phyloP scores from a whole-genome alignment of 139 green algal genomes.

The Auxenochlorella protothecoides region DNA sequence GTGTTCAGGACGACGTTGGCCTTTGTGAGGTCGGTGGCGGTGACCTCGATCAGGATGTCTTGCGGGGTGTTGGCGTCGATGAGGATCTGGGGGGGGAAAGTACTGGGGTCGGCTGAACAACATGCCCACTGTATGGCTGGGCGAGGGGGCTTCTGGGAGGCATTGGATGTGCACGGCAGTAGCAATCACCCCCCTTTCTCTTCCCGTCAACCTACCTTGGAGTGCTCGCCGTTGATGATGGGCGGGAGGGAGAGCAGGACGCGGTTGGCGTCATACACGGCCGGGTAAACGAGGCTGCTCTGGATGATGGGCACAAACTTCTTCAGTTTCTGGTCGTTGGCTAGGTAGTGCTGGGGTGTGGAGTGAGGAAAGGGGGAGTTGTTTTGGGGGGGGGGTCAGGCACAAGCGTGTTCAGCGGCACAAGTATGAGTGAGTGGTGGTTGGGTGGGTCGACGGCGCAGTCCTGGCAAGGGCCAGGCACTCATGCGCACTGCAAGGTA shows the following conservation, averaged over 20 bases:
- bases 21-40: conserved; percentile 94
- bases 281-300: conserved; percentile 83
- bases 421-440: no score
- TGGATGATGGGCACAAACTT: conserved; percentile 96
- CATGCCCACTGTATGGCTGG: no score
- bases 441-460: no score
- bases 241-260: conserved; percentile 81
- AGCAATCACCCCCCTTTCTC: conserved; percentile 10
- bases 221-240: conserved; percentile 96
- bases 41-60: conserved; percentile 98
- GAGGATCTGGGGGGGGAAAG: no score
- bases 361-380: neutral
- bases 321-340: conserved; percentile 88
- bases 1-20: conserved; percentile 84
- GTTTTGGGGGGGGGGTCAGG: neutral
- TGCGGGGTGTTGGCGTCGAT: conserved; percentile 36
- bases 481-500: no score
- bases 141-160: no score
- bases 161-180: no score
- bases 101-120: neutral
- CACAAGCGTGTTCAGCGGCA: no score
- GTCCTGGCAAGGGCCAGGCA: no score
- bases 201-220: conserved; percentile 1
- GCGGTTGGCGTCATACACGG: conserved; percentile 81
- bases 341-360: conserved; percentile 59